Base-by-base conservation (phyloP, 148 eudicot genomes). In the Camellia lanceoleosa region DNA sequence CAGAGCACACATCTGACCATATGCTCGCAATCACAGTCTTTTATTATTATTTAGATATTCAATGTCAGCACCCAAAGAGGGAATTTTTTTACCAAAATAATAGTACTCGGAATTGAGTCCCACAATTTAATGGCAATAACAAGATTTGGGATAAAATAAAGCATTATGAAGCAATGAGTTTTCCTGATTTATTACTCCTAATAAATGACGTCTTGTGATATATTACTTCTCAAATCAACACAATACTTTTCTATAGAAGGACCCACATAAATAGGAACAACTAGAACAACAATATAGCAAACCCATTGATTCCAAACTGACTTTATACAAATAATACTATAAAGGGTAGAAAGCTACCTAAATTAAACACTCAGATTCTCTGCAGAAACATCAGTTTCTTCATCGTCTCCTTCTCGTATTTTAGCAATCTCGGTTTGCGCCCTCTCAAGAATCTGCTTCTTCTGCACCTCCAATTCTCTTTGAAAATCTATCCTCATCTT, bases 391-490 rank as follows among this genome's bases (percentile, higher is more conserved):
- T 87, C 89, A 20, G 85, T 87, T 3, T 82, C 84, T 5, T 49
- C 52, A 49, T 49, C 52, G 7, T 49, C 52, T 44, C 74, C 80
- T 78, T 81, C 76, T 81, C 85, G 67, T 43, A 93, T 85, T 71
- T 88, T 93, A 44, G 90, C 91, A 78, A 96, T 91, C 88, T 93
- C 99, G 0, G 84, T 87, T 43, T 90, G 87, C 0, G 95, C 90
- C 76, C 88, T 86, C 87, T 96, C 99, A 20, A 96, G 80, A 80
- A 96, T 92, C 85, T 88, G 91, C 85, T 91, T 92, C 90, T 93
- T 96, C 84, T 93, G 95, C 83, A 91, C 46, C 85, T 96, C 98
- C 85, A 96, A 73, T n/a, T 96, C 99, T 11, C 87, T 91, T 82
- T 92, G 93, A 83, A 92, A 92, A 79, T 93, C 92, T 80, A 79